phyloP scores from a whole-genome alignment of 2,329 filamentous ascomycete species.

The Aspergillus tanneri region DNA sequence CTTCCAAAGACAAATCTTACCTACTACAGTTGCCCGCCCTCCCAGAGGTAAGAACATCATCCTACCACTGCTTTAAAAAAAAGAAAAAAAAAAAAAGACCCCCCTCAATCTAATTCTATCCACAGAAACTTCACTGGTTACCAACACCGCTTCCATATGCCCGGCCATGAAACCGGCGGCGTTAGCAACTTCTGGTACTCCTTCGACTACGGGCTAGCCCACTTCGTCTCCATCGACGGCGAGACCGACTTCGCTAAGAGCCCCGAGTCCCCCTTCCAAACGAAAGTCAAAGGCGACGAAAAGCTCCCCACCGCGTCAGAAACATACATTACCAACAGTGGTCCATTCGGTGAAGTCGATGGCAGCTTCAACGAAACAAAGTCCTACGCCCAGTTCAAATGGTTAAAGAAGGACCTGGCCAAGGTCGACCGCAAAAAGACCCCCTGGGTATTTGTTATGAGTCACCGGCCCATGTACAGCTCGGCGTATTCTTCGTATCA shows the following conservation, averaged over 20 bases:
- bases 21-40: constrained; percentile 55
- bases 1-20: constrained; percentile 40
- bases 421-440: constrained; percentile 49
- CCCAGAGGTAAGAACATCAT: constrained; percentile 43
- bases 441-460: constrained; percentile 52
- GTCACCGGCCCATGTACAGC: constrained; percentile 52
- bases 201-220: constrained; percentile 55
- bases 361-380: constrained; percentile 43
- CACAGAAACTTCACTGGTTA: constrained; percentile 52
- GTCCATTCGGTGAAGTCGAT: constrained; percentile 50
- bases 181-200: constrained; percentile 57
- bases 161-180: constrained; percentile 49
- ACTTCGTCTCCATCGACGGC: constrained; percentile 50
- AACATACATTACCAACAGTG: constrained; percentile 50
- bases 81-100: too few relatives aligned
- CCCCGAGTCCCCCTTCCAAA: constrained; percentile 48
- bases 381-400: constrained; percentile 50
- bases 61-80: too few relatives aligned
- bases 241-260: constrained; percentile 54
- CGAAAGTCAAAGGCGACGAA: constrained; percentile 45
- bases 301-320: constrained; percentile 42
- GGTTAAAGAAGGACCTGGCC: constrained; percentile 48
- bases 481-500: constrained; percentile 49
- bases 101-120: too few relatives aligned
- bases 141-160: constrained; percentile 55